These are phyloP conservation scores for Polyporus tsugae DNA, from an alignment of 1,284 basidiomycete species.

Conservation along the genomic window DNA sequence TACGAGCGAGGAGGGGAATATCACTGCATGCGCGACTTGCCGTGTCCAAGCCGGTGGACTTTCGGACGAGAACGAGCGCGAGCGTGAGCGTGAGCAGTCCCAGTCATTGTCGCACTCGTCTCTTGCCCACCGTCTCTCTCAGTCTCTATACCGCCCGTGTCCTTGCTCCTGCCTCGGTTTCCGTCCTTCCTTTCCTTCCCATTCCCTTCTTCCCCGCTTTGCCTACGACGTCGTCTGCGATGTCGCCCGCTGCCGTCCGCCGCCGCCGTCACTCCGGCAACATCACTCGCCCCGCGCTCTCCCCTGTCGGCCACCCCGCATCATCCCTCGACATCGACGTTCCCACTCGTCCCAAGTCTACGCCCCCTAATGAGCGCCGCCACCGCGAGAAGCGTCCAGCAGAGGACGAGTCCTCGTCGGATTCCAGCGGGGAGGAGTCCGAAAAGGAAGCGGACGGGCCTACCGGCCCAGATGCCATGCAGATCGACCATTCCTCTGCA, in stretches of 20 bases:
- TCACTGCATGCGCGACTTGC: not conserved
- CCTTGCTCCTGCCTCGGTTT: constrained; percentile 7
- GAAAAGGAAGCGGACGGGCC: constrained; percentile 31
- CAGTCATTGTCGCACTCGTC: not conserved
- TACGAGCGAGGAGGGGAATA: too few relatives aligned
- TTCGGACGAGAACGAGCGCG: not conserved
- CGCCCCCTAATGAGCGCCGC: constrained; percentile 45
- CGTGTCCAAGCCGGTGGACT: not conserved
- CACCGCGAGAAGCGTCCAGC: constrained; percentile 30
- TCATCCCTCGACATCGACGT: constrained; percentile 32
- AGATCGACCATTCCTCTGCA: constrained; percentile 37
- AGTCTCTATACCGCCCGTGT: constrained; percentile 8
- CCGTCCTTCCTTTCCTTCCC: constrained; percentile 10
- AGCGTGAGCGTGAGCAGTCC: not conserved
- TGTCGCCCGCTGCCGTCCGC: constrained; percentile 34
- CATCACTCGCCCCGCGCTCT: constrained; percentile 39
- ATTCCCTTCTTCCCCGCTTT: constrained; percentile 12
- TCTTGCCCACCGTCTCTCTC: not conserved
- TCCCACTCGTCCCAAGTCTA: constrained; percentile 47
- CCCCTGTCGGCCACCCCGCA: constrained; percentile 29
- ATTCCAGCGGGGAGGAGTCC: constrained; percentile 31
- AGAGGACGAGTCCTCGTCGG: constrained; percentile 29
- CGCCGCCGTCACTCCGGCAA: constrained; percentile 46
- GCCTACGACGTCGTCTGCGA: constrained; percentile 16
- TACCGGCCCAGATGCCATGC: constrained; percentile 31